A percentile compares a stretch with the other conserved stretches of the same genome.
Conservation (phyloP, 768 basidiomycete species). For the Termitomyces sp. region DNA sequence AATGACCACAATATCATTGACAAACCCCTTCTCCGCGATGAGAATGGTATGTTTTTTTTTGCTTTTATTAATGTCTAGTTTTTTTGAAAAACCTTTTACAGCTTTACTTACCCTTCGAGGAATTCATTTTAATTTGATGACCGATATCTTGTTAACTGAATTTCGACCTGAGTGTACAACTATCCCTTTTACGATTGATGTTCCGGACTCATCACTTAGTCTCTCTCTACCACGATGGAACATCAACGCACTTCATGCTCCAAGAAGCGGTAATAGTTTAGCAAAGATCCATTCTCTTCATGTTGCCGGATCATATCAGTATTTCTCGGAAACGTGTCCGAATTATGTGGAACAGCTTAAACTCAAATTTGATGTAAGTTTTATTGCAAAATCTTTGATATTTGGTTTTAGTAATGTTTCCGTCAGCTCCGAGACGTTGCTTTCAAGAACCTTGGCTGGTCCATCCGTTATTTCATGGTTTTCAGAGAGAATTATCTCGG, state of each 20-base stretch:
- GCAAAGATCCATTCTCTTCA: constrained; percentile 51
- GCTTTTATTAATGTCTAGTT: not conserved
- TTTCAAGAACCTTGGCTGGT: constrained; percentile 82
- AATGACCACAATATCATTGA: constrained; percentile 98
- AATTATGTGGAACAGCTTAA: constrained; percentile 77
- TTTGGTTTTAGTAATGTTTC: not conserved
- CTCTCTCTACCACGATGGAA: constrained; percentile 88
- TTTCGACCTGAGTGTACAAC: constrained; percentile 68
- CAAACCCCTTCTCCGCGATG: constrained; percentile 72
- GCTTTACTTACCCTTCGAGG: constrained; percentile 73
- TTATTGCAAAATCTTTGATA: not conserved
- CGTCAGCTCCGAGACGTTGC: constrained; percentile 44
- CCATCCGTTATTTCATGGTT: constrained; percentile 81
- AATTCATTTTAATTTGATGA: constrained; percentile 39
- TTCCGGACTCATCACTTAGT: constrained; percentile 48
- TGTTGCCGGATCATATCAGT: constrained; percentile 69
- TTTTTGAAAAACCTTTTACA: constrained; percentile 20
- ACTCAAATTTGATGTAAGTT: constrained; percentile 55
- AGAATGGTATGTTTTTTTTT: constrained; percentile 57
- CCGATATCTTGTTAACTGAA: constrained; percentile 59
- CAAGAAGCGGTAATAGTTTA: constrained; percentile 53
- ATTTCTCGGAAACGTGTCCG: constrained; percentile 56
- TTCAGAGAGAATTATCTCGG: constrained; percentile 94
- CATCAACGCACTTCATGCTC: constrained; percentile 66
- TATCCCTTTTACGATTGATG: constrained; percentile 59